Evolutionary conservation across 1,284 basidiomycete genomes (phyloP).

Genomic region (Schizopora paradoxa): DNA sequence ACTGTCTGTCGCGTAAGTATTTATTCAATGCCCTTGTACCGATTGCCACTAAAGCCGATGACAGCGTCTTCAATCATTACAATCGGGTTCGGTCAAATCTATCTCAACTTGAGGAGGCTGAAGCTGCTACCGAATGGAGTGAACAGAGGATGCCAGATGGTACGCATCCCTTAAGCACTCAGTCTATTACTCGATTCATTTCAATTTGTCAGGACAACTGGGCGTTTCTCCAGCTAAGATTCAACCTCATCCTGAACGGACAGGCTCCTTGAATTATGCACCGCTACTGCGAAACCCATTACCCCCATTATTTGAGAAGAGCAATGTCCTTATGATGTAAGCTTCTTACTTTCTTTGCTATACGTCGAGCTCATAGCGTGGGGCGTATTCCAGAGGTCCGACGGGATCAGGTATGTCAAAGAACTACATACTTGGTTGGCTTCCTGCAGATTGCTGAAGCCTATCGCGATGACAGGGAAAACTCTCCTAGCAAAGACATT

Average conservation of each 20-base stretch:
- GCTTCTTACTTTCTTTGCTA: constrained; percentile 21
- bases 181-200: background rate
- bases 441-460: constrained; percentile 29
- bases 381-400: constrained; percentile 51
- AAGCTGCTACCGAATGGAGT: constrained; percentile 30
- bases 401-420: constrained; percentile 66
- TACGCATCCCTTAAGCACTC: background rate
- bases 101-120: constrained; percentile 41
- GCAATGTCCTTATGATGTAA: constrained; percentile 86
- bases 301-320: constrained; percentile 78
- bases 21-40: constrained; percentile 18
- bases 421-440: constrained; percentile 9
- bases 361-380: too few species aligned
- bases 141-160: constrained; percentile 14
- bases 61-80: constrained; percentile 89
- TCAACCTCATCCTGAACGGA: constrained; percentile 45
- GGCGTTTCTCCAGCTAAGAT: constrained; percentile 49
- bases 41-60: constrained; percentile 16
- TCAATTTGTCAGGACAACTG: constrained; percentile 24
- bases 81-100: constrained; percentile 71
- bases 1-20: constrained; percentile 79
- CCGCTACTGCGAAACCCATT: constrained; percentile 38
- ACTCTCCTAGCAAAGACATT: constrained; percentile 82
- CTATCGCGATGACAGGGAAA: constrained; percentile 52
- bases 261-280: constrained; percentile 30